Percentiles rank a stretch among this genome's conserved stretches.
phyloP scores from a whole-genome alignment of 2,329 filamentous ascomycete species.

The Ceratocystis destructans region DNA sequence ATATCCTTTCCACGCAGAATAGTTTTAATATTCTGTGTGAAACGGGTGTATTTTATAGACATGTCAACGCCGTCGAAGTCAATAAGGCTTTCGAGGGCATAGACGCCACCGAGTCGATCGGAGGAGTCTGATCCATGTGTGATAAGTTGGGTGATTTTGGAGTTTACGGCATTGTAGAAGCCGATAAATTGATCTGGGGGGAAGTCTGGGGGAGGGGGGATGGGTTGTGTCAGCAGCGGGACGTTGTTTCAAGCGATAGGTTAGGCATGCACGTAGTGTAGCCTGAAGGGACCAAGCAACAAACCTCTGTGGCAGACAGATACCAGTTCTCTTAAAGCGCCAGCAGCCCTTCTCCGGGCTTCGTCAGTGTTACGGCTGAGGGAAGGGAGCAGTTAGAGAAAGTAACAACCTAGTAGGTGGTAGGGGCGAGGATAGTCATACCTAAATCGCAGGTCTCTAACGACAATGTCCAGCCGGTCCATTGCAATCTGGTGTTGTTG shows the following conservation, averaged over 20 bases:
- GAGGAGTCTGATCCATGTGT: slow-evolving; percentile 73
- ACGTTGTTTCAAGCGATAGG: not conserved
- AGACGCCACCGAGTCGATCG: slow-evolving; percentile 81
- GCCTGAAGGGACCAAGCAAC: slow-evolving; percentile 6
- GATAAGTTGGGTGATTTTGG: slow-evolving; percentile 51
- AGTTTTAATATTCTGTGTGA: slow-evolving; percentile 76
- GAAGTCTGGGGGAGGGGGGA: slow-evolving; percentile 43
- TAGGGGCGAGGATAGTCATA: slow-evolving; percentile 24
- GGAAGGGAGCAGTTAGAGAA: slow-evolving; percentile 8
- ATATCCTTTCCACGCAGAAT: slow-evolving; percentile 85
- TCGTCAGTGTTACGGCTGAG: slow-evolving; percentile 30
- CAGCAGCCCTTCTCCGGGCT: slow-evolving; percentile 38
- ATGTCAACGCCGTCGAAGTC: slow-evolving; percentile 94
- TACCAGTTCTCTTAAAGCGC: slow-evolving; percentile 42
- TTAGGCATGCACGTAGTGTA: not conserved
- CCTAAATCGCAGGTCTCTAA: slow-evolving; percentile 43
- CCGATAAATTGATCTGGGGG: slow-evolving; percentile 59
- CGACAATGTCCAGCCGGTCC: slow-evolving; percentile 41
- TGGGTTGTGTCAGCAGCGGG: not conserved
- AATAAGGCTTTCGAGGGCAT: slow-evolving; percentile 82
- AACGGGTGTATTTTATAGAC: slow-evolving; percentile 84
- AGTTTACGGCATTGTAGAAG: slow-evolving; percentile 45
- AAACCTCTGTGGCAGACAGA: slow-evolving; percentile 42
- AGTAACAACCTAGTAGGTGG: not conserved
- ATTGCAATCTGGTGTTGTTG: slow-evolving; percentile 39